Conservation (phyloP, 257 asterid species). For the Coffea canephora region DNA sequence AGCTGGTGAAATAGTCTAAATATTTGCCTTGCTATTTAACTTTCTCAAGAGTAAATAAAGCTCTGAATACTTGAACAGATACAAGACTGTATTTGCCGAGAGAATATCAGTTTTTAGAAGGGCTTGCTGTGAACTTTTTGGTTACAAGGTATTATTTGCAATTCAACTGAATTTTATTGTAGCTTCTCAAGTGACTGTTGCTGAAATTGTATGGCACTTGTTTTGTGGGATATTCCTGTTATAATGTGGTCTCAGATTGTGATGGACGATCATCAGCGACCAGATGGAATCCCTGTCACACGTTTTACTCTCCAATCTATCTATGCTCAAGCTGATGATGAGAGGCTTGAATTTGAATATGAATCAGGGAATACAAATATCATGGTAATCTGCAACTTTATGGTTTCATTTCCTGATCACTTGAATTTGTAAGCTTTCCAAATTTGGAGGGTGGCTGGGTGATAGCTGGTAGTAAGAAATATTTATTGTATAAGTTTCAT, state of each 20-base stretch:
- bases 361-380: conserved; percentile 92
- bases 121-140: conserved; percentile 98
- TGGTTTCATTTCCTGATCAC: conserved; percentile 5
- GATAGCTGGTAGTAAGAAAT: neutral
- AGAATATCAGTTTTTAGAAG: conserved; percentile 94
- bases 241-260: conserved; percentile 65
- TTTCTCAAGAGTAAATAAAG: conserved; percentile 31
- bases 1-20: conserved; percentile 18
- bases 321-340: conserved; percentile 79
- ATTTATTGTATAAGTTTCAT: neutral
- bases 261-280: conserved; percentile 95
- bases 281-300: conserved; percentile 94
- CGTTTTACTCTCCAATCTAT: conserved; percentile 86
- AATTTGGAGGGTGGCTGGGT: neutral
- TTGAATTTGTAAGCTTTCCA: conserved; percentile 1
- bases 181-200: neutral
- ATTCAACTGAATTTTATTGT: conserved; percentile 15
- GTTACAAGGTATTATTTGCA: conserved; percentile 74
- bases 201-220: neutral
- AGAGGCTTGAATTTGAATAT: conserved; percentile 93
- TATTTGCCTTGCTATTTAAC: conserved; percentile 18
- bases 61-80: conserved; percentile 46
- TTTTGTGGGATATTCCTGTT: neutral
- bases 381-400: conserved; percentile 46
- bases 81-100: conserved; percentile 94